Evolutionary conservation across 2,329 filamentous ascomycete species (phyloP).

Genomic region (Microdochium trichocladiopsis): DNA sequence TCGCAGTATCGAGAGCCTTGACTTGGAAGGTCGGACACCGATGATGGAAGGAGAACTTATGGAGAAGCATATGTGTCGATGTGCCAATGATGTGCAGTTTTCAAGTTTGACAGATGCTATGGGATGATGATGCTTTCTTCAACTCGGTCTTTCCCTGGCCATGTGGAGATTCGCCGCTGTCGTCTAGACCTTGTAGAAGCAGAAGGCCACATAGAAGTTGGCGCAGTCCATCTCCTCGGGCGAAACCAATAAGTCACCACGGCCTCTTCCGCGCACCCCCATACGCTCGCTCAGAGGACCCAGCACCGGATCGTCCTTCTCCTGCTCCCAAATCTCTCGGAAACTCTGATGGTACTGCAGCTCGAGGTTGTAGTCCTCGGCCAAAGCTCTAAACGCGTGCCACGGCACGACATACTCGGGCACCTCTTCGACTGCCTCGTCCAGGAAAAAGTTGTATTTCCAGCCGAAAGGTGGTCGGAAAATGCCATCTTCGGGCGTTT

Average conservation of each 20-base stretch:
- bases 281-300: constrained; percentile 90
- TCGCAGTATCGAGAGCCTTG: too few relatives aligned
- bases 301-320: constrained; percentile 77
- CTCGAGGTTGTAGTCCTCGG: constrained; percentile 95
- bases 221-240: constrained; percentile 90
- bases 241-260: constrained; percentile 62
- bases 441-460: constrained; percentile 96
- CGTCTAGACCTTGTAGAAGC: constrained; percentile 86
- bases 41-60: too few relatives aligned
- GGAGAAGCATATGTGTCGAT: too few relatives aligned
- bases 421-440: constrained; percentile 92
- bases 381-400: constrained; percentile 92
- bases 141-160: too few relatives aligned
- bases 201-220: constrained; percentile 88
- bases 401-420: constrained; percentile 98
- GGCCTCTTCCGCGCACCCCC: constrained; percentile 72
- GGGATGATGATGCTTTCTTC: too few relatives aligned
- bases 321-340: constrained; percentile 82
- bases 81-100: too few relatives aligned
- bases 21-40: too few relatives aligned
- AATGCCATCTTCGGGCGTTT: constrained; percentile 76
- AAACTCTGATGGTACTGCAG: constrained; percentile 91
- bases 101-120: too few relatives aligned
- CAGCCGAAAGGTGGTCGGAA: constrained; percentile 95
- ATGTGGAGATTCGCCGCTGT: too few relatives aligned